These are phyloP conservation scores for Paecilomyces sp. DNA, from an alignment of 2,329 filamentous ascomycete species.

Conservation along the genomic window DNA sequence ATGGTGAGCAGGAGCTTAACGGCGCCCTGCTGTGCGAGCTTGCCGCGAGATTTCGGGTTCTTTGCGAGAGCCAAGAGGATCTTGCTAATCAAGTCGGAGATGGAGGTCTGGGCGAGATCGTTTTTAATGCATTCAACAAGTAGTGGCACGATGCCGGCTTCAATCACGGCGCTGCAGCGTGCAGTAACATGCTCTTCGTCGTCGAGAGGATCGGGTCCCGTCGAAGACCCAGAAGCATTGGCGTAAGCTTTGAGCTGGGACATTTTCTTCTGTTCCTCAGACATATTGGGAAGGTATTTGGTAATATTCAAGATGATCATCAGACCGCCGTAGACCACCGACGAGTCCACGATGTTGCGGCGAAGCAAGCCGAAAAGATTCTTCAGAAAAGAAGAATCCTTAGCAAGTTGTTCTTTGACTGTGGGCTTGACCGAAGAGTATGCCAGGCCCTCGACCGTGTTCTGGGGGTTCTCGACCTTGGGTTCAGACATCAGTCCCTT, in stretches of 20 bases:
- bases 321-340: constrained; percentile 74
- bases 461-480: constrained; percentile 53
- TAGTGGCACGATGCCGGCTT: constrained; percentile 68
- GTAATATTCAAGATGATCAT: constrained; percentile 84
- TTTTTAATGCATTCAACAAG: constrained; percentile 68
- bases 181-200: constrained; percentile 67
- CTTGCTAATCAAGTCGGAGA: constrained; percentile 62
- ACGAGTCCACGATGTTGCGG: constrained; percentile 53
- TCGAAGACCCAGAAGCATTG: constrained; percentile 66
- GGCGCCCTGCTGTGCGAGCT: constrained; percentile 87
- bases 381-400: constrained; percentile 61
- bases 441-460: constrained; percentile 82
- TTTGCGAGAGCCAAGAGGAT: constrained; percentile 74
- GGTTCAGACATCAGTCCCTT: constrained; percentile 39
- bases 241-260: constrained; percentile 90
- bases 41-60: constrained; percentile 65
- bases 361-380: constrained; percentile 52
- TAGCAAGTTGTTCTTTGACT: constrained; percentile 73
- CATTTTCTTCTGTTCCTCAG: constrained; percentile 90
- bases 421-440: constrained; percentile 82
- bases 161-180: constrained; percentile 71
- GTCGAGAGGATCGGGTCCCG: constrained; percentile 57
- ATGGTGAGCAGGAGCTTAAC: constrained; percentile 74
- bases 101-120: constrained; percentile 54
- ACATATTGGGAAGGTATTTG: constrained; percentile 65